phyloP scores from a whole-genome alignment of 768 basidiomycete genomes.

The Tephrocybe rancida region DNA sequence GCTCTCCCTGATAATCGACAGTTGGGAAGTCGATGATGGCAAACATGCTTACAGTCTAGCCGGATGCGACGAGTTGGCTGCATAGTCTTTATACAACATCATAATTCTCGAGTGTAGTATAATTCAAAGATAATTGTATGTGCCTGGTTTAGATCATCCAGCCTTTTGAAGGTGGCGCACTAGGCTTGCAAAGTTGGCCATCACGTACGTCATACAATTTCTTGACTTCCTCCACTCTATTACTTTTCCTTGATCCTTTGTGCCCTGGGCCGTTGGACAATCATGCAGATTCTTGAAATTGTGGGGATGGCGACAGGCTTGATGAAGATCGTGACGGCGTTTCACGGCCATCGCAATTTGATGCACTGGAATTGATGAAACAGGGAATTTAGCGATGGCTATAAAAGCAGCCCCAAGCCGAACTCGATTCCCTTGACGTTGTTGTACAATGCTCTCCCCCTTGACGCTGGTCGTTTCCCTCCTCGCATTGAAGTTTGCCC shows the following conservation, averaged over 20 bases:
- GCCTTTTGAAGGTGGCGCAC: too few relatives aligned
- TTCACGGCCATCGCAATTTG: constrained; percentile 16
- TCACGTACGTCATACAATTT: too few relatives aligned
- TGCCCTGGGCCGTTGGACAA: not conserved
- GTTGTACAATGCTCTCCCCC: constrained; percentile 30
- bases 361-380: constrained; percentile 9
- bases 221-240: too few relatives aligned
- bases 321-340: not conserved
- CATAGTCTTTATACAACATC: too few relatives aligned
- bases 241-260: too few relatives aligned
- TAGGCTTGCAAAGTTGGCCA: too few relatives aligned
- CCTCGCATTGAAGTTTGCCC: constrained; percentile 28
- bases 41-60: constrained; percentile 26
- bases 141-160: too few relatives aligned
- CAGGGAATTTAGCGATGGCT: constrained; percentile 4
- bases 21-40: constrained; percentile 30
- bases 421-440: constrained; percentile 10
- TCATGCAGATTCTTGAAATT: not conserved
- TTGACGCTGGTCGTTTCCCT: constrained; percentile 33
- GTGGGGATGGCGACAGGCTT: too few relatives aligned
- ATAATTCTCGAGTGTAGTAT: too few relatives aligned
- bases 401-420: not conserved
- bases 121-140: too few relatives aligned
- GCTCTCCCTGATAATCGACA: constrained; percentile 21
- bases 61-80: constrained; percentile 15